Percentiles rank a stretch among this genome's conserved stretches.
These are phyloP conservation scores for Begonia loranthoides DNA, from an alignment of 306 rosid species.

Conservation along the genomic window DNA sequence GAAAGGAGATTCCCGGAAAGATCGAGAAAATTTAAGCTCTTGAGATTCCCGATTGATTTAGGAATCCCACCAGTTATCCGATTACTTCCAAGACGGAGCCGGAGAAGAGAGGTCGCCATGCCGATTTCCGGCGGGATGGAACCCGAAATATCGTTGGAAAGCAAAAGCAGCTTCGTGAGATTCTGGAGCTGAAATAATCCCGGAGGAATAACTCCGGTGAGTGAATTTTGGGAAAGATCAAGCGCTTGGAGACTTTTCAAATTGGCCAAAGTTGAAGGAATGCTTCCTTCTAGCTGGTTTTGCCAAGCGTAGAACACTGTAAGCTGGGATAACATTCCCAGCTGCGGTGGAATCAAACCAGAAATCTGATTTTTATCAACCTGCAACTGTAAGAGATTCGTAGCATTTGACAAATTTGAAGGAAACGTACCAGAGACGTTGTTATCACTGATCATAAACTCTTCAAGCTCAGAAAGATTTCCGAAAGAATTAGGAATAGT, in stretches of 20 bases:
- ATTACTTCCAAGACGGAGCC: conserved; percentile 47
- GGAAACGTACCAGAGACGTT: conserved; percentile 77
- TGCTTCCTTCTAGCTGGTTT: conserved; percentile 67
- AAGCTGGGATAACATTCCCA: conserved; percentile 46
- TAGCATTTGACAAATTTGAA: conserved; percentile 35
- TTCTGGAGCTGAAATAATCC: conserved; percentile 58
- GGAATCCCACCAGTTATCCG: conserved; percentile 61
- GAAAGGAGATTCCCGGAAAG: conserved; percentile 54
- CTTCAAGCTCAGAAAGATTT: conserved; percentile 49
- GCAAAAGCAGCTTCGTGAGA: conserved; percentile 57
- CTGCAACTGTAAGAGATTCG: conserved; percentile 65
- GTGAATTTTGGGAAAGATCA: conserved; percentile 68
- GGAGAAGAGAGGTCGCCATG: conserved; percentile 50
- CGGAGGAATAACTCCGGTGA: conserved; percentile 53
- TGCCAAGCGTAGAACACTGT: conserved; percentile 74
- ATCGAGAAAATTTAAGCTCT: conserved; percentile 54
- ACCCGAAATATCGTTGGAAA: conserved; percentile 67
- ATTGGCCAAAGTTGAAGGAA: conserved; percentile 48
- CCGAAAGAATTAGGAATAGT: conserved; percentile 57
- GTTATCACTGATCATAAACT: conserved; percentile 76
- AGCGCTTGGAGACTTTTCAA: conserved; percentile 56
- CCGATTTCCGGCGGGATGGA: conserved; percentile 55
- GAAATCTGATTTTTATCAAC: conserved; percentile 59
- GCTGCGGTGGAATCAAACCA: conserved; percentile 54
- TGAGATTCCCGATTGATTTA: conserved; percentile 44